phyloP scores from a whole-genome alignment of 2,329 filamentous ascomycete genomes.

The Didymellaceae sp. region DNA sequence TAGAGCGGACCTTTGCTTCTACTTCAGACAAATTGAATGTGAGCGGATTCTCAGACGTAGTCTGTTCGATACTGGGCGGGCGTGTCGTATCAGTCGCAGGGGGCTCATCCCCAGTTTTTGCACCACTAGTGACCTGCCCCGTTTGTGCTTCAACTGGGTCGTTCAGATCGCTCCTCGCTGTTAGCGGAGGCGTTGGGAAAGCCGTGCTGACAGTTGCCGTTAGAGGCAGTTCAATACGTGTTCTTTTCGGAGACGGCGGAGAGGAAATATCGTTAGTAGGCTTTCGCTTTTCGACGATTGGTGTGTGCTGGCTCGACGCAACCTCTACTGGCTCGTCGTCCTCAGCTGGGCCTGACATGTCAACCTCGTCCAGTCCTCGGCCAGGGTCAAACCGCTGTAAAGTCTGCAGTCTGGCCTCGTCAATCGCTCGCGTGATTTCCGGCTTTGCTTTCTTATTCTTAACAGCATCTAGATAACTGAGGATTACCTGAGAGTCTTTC shows the following conservation, averaged over 20 bases:
- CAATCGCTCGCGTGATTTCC: neutral
- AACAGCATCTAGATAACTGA: conserved; percentile 17
- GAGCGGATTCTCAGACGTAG: neutral
- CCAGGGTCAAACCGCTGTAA: conserved; percentile 3
- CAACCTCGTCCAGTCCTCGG: neutral
- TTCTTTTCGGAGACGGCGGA: conserved; percentile 1
- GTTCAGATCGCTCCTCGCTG: neutral
- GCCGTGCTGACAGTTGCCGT: neutral
- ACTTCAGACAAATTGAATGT: neutral
- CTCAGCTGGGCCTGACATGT: neutral
- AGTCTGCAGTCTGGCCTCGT: conserved; percentile 12
- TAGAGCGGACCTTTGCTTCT: conserved; percentile 3
- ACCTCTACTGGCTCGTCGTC: neutral
- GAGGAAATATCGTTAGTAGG: neutral
- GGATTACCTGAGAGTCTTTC: conserved; percentile 25
- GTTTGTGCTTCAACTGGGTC: neutral
- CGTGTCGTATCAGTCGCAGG: neutral
- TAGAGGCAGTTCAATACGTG: conserved; percentile 1
- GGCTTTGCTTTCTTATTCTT: conserved; percentile 3
- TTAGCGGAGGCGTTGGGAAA: neutral
- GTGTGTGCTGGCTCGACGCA: neutral
- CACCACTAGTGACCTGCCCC: neutral
- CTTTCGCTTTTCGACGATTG: conserved; percentile 4
- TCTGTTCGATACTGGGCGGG: neutral
- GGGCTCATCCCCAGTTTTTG: neutral